Conservation (phyloP, 306 rosid species). For the Trifolium subterraneum region DNA sequence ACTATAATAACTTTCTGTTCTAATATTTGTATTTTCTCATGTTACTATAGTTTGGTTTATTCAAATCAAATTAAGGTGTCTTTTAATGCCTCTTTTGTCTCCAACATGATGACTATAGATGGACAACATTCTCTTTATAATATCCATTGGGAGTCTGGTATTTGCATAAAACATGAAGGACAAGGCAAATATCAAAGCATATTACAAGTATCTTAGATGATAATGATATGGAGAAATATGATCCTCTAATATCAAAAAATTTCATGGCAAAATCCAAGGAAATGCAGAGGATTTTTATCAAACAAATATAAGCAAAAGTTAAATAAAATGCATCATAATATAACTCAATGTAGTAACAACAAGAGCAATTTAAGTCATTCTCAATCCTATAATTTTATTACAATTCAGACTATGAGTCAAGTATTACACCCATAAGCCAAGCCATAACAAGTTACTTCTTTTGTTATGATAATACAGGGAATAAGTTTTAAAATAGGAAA, state of each 20-base stretch:
- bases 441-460: no score
- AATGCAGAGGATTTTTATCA: conserved; percentile 20
- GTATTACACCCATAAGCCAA: no score
- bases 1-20: not conserved
- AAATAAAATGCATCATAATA: no score
- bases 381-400: no score
- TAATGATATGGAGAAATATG: conserved; percentile 21
- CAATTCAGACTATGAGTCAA: no score
- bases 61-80: conserved; percentile 25
- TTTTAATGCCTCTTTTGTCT: conserved; percentile 17
- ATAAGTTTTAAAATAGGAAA: no score
- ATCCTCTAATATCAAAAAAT: conserved; percentile 10
- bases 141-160: not conserved
- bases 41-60: conserved; percentile 9
- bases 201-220: conserved; percentile 12
- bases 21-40: conserved; percentile 1
- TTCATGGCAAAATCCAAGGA: not conserved
- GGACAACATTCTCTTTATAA: conserved; percentile 12
- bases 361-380: no score
- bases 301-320: no score
- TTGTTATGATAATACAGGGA: no score
- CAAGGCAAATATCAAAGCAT: conserved; percentile 33
- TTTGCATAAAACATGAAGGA: conserved; percentile 7
- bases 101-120: conserved; percentile 3
- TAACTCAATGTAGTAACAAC: no score